Evolutionary conservation across 345 rosid species (phyloP).

Genomic region (Citrus medica): DNA sequence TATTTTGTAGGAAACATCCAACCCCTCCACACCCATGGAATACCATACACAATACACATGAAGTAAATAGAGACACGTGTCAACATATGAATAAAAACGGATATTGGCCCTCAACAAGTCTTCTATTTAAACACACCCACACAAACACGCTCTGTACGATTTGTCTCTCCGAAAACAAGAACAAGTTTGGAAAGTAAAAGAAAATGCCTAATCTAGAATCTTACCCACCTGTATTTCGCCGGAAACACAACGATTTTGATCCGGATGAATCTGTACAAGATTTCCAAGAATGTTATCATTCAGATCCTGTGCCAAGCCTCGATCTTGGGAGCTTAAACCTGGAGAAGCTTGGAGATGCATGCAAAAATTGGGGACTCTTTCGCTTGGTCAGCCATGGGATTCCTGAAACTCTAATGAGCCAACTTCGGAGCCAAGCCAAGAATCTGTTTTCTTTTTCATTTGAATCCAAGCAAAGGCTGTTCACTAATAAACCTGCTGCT

Average conservation of each 20-base stretch:
- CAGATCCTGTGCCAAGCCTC: constrained; percentile 41
- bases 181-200: background rate
- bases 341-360: constrained; percentile 45
- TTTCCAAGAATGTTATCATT: constrained; percentile 12
- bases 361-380: constrained; percentile 66
- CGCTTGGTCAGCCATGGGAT: constrained; percentile 69
- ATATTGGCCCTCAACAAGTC: background rate
- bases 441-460: constrained; percentile 47
- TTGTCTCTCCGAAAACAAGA: no score
- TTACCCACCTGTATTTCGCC: constrained; percentile 48
- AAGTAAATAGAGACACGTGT: background rate
- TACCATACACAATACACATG: background rate
- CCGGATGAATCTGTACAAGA: background rate
- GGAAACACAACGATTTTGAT: constrained; percentile 6
- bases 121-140: background rate
- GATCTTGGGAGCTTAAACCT: constrained; percentile 43
- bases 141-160: background rate
- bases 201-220: constrained; percentile 33
- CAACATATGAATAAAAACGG: background rate
- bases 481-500: constrained; percentile 30
- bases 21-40: background rate
- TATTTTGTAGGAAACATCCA: background rate
- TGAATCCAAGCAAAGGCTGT: constrained; percentile 35
- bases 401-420: constrained; percentile 37
- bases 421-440: constrained; percentile 38